Conservation (phyloP, 352 stramenopile species). For the Globisporangium acanthophoron region DNA sequence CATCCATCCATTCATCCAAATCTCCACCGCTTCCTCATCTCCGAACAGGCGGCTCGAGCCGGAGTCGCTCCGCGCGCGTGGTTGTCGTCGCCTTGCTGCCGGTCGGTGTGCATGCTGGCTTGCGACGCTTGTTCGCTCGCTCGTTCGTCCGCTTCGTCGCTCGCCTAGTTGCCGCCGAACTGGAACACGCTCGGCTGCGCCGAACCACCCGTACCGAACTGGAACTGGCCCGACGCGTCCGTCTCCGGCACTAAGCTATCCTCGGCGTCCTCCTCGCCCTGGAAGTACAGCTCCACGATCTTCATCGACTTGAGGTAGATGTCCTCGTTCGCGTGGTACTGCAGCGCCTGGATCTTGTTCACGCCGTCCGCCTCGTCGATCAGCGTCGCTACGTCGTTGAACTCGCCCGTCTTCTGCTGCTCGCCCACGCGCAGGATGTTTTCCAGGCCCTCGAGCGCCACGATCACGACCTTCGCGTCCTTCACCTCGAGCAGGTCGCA, state of each 20-base stretch:
- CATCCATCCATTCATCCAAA: slow-evolving; percentile 15
- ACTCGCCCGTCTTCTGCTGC: slow-evolving; percentile 55
- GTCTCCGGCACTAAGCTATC: slow-evolving; percentile 66
- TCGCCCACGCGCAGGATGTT: slow-evolving; percentile 97
- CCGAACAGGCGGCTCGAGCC: background rate
- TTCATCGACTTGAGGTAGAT: slow-evolving; percentile 94
- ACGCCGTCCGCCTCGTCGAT: slow-evolving; percentile 96
- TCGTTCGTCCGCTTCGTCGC: background rate
- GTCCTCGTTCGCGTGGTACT: slow-evolving; percentile 97
- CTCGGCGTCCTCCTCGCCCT: slow-evolving; percentile 96
- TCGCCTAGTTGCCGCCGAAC: slow-evolving; percentile 63
- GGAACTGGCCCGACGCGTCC: slow-evolving; percentile 76
- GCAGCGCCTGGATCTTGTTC: slow-evolving; percentile 97
- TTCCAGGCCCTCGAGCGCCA: slow-evolving; percentile 97
- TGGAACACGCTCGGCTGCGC: slow-evolving; percentile 79
- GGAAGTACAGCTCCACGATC: slow-evolving; percentile 98
- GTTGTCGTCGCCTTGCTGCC: slow-evolving; percentile 7
- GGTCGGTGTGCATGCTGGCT: background rate
- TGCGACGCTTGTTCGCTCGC: background rate
- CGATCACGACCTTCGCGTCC: slow-evolving; percentile 98
- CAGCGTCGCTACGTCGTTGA: slow-evolving; percentile 94
- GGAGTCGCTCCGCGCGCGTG: background rate
- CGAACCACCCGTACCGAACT: slow-evolving; percentile 47
- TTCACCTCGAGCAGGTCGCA: slow-evolving; percentile 95
- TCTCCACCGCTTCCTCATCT: slow-evolving; percentile 6